Evolutionary conservation across 768 basidiomycete species (phyloP), one percentile per base, ranked within the genome.

Genomic region (Kwoniella newhampshirensis): DNA sequence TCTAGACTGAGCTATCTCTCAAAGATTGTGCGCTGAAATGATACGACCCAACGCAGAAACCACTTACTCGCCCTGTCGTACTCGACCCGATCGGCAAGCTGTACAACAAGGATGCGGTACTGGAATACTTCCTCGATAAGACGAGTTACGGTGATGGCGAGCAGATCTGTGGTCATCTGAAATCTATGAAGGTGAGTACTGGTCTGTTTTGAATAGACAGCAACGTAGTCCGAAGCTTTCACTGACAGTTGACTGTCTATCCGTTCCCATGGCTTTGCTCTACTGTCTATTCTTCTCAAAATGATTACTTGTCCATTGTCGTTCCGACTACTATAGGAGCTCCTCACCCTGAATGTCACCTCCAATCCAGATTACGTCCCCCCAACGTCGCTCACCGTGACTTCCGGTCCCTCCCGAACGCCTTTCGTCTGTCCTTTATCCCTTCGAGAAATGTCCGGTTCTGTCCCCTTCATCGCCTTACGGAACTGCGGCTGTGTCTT

Each of bases 61-160:
- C 85, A n/a, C 81, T 98, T 1, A 85, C 86, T 68, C 86, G 89
- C 57, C 96, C 96, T 0, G 80, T 97, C 4, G 96, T 97, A 0
- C 86, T 92, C 0, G 94, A 91, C 77, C 86, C 86, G 0, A 81
- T 97, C 0, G 96, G 96, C 11, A 94, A 93, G 75, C 80, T 99
- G 0, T 98, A 97, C 75, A 99, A 97, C 78, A 96, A 94, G 72
- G 94, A 94, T 66, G 84, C 93, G 0, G 80, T 99, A 25, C 83
- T 99, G 37, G 90, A 96, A 75, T 94, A 86, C 77, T 81, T 97
- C 28, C 78, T 98, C 15, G 88, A 94, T 75, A 85, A 84, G 65
- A 78, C 83, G 3, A 81, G 85, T 2, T 93, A 91, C 74, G 91
- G 93, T 5, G 96, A 98, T 63, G 93, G 91, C 0, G 87, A 87